phyloP scores from a whole-genome alignment of 495 filamentous ascomycete species.

The Durotheca rogersii region DNA sequence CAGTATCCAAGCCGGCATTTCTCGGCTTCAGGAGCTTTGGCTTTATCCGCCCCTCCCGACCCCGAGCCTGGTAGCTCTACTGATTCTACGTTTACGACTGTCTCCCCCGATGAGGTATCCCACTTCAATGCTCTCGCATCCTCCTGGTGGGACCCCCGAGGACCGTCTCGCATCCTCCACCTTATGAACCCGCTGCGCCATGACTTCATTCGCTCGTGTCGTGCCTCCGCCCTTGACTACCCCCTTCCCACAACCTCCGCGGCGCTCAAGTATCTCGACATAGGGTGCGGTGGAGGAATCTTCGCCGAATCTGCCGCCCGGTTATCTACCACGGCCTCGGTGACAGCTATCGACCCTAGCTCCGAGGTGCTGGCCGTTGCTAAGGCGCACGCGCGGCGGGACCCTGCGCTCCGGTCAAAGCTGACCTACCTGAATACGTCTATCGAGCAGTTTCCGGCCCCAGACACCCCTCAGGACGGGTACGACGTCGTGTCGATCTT shows the following conservation, averaged over 20 bases:
- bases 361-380: conserved; percentile 77
- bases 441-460: conserved; percentile 65
- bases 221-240: conserved; percentile 46
- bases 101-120: conserved; percentile 82
- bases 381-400: conserved; percentile 63
- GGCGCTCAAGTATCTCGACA: conserved; percentile 73
- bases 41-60: conserved; percentile 13
- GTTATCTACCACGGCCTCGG: conserved; percentile 61
- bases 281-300: conserved; percentile 96
- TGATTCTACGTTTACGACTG: conserved; percentile 56
- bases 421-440: conserved; percentile 69
- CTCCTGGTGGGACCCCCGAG: conserved; percentile 96
- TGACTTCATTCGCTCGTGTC: conserved; percentile 80
- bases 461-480: conserved; percentile 41
- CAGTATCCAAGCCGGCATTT: conserved; percentile 7
- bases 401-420: conserved; percentile 62
- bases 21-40: not conserved
- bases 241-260: conserved; percentile 15
- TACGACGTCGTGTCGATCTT: conserved; percentile 84
- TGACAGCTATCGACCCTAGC: conserved; percentile 85
- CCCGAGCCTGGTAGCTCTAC: conserved; percentile 18
- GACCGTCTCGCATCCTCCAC: conserved; percentile 87
- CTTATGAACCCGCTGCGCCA: conserved; percentile 98
- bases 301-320: conserved; percentile 91
- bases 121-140: conserved; percentile 93